phyloP scores from a whole-genome alignment of 2,329 filamentous ascomycete species.

The Colletotrichum agaves region DNA sequence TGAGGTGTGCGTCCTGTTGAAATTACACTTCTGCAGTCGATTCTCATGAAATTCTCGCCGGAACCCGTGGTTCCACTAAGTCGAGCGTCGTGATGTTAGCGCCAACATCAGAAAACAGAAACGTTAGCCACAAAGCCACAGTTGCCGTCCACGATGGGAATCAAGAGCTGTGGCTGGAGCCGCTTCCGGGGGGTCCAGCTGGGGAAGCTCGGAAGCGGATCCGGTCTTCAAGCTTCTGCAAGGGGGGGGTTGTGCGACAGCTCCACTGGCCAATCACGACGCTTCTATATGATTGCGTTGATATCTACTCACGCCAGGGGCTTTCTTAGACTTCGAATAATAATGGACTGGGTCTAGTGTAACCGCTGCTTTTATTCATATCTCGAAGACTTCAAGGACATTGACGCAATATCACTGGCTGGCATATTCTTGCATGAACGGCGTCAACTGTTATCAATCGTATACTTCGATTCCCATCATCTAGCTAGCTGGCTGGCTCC shows the following conservation, averaged over 20 bases:
- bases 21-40: not conserved
- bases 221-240: slow-evolving; percentile 20
- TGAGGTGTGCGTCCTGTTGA: not conserved
- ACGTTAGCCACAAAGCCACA: slow-evolving; percentile 28
- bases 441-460: no score
- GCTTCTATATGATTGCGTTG: not conserved
- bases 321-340: not conserved
- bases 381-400: no score
- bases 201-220: slow-evolving; percentile 3
- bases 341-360: not conserved
- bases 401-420: no score
- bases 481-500: no score
- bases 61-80: not conserved
- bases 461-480: no score
- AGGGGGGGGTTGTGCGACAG: slow-evolving; percentile 6
- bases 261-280: slow-evolving; percentile 1
- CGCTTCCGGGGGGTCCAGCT: not conserved
- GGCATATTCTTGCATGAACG: no score
- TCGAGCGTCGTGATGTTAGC: slow-evolving; percentile 26
- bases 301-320: slow-evolving; percentile 7
- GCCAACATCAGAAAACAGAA: slow-evolving; percentile 15
- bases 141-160: not conserved
- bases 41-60: not conserved
- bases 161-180: slow-evolving; percentile 3
- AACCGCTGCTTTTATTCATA: slow-evolving; percentile 22